Evolutionary conservation across 148 eudicot species (phyloP).

Genomic region (Heliamphora exappendiculata): DNA sequence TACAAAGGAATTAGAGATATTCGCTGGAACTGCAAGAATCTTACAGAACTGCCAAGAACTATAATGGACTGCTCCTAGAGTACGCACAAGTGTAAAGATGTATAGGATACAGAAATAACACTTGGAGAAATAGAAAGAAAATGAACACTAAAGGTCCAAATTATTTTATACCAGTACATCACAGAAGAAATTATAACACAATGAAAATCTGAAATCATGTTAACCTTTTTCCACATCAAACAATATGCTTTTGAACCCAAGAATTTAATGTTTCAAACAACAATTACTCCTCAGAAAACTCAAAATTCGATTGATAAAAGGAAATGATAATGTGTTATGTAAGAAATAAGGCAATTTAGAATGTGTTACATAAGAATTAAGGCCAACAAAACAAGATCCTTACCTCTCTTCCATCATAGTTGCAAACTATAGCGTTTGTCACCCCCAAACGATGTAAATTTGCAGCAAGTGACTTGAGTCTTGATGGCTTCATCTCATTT

Average conservation of each 20-base stretch:
- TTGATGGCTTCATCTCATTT: slow-evolving; percentile 84
- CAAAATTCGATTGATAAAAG: neutral
- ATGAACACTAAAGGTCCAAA: neutral
- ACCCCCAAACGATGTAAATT: slow-evolving; percentile 94
- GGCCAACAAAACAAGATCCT: slow-evolving; percentile 8
- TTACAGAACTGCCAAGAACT: neutral
- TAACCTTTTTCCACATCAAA: neutral
- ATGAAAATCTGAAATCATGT: neutral
- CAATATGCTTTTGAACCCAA: neutral
- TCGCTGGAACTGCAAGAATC: neutral
- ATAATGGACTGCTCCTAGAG: neutral
- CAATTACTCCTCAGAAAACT: neutral
- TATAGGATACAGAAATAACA: neutral
- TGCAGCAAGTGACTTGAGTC: slow-evolving; percentile 83
- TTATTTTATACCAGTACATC: neutral
- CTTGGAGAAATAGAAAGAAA: neutral
- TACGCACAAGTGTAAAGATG: neutral
- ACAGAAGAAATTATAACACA: neutral
- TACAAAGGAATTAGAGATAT: neutral
- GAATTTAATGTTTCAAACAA: too few relatives aligned
- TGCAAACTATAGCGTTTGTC: slow-evolving; percentile 78
- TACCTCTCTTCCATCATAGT: slow-evolving; percentile 95
- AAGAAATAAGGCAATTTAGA: neutral
- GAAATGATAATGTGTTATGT: too few relatives aligned
- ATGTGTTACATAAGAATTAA: neutral